phyloP scores from a whole-genome alignment of 2,329 filamentous ascomycete species.

The Trichoderma sp. region DNA sequence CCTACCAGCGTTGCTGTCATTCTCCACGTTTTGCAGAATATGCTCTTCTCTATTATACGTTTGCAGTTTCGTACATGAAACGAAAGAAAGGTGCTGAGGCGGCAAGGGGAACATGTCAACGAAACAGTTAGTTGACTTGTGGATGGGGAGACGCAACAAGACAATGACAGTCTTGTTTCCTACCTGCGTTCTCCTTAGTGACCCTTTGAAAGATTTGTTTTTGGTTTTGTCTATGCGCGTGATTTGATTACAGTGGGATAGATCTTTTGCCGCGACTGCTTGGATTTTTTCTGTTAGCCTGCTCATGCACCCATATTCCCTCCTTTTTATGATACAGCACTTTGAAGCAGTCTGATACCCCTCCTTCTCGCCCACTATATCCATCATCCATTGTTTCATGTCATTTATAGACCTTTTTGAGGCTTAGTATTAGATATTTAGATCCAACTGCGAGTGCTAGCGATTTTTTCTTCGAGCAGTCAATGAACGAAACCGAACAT shows the following conservation, averaged over 20 bases:
- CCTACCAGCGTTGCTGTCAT: conserved; percentile 65
- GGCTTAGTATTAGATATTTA: background rate
- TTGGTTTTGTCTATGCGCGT: background rate
- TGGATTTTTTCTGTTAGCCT: background rate
- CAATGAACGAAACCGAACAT: background rate
- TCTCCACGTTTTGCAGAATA: conserved; percentile 68
- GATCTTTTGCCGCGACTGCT: background rate
- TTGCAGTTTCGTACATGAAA: conserved; percentile 50
- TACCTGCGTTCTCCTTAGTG: background rate
- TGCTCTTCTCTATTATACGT: conserved; percentile 68
- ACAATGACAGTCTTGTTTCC: background rate
- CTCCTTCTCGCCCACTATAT: background rate
- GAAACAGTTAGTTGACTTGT: background rate
- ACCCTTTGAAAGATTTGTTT: background rate
- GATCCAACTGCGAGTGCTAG: background rate
- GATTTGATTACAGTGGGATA: background rate
- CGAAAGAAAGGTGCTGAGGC: background rate
- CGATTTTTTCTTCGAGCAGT: background rate
- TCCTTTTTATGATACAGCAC: background rate
- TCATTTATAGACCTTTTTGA: background rate
- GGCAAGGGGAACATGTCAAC: background rate
- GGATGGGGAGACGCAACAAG: background rate
- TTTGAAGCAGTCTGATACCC: conserved; percentile 8
- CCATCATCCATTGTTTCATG: background rate
- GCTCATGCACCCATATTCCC: background rate